Evolutionary conservation across 192 early-diverging fungal genomes (phyloP), one percentile per base, ranked within the genome.

Genomic region (Linnemannia schmuckeri): DNA sequence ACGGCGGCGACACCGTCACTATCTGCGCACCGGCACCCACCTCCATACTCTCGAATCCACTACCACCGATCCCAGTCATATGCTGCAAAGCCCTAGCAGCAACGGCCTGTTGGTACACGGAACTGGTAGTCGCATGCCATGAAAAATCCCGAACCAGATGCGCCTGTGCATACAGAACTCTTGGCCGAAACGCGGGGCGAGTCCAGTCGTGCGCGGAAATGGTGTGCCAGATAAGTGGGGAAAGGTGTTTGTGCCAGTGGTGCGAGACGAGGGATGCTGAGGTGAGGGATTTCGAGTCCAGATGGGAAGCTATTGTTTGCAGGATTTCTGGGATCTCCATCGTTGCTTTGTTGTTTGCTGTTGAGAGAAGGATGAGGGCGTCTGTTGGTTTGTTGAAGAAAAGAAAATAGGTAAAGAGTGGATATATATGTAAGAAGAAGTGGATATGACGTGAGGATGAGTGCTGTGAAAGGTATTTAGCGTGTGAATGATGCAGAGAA

Each of bases 291-390:
- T 8, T 4, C 1, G 61, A 73, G 47, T 84, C 82, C 6, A 84
- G 77, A 5, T 70, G 5, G 22, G 47, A 17, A 6, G 74, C 63
- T 18, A 84, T 54, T 9, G 12, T 27, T 30, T 78, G 38, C 0
- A 84, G 72, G 15, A 84, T 55, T 30, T 84, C 82, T 27, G 66
- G 49, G 22, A 79, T 72, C 30, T 82, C 75, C 12, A 82, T n/a
- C 30, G 73, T 47, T n/a, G 1, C 42, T 72, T 17, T 35, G 0
- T 40, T 20, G 27, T 22, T 12, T 33, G 17, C 27, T 22, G 37
- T 27, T 20, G 44, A 24, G 74, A 35, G 37, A 55, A 55, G 42
- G 0, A n/a, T 10, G 44, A 12, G 17, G 6, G n/a, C 52, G 72
- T 8, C 2, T 47, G 44, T 52, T 20, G 18, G 3, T 4, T 52